Conservation (phyloP, 345 rosid genomes). For the Eucalyptus marginata region DNA sequence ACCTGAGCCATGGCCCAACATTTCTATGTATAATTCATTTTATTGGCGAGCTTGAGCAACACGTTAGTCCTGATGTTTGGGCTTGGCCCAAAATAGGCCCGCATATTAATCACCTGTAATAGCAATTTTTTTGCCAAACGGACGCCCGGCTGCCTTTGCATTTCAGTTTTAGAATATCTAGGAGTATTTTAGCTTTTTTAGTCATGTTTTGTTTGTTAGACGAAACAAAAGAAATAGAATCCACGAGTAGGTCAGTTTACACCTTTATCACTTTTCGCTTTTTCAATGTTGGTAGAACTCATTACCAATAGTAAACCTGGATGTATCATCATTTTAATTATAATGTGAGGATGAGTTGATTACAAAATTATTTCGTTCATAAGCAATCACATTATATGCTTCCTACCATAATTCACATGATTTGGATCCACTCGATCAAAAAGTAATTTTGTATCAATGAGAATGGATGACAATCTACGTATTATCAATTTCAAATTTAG, state of each 20-base stretch:
- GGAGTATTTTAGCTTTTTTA: not conserved
- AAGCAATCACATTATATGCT: not conserved
- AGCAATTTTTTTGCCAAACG: not conserved
- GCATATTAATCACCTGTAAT: not conserved
- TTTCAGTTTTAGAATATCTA: not conserved
- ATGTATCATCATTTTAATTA: no score
- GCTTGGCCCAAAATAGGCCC: not conserved
- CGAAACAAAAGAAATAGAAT: not conserved
- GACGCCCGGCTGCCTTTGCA: not conserved
- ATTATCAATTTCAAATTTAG: fast-evolving
- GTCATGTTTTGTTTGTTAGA: not conserved
- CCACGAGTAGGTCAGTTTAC: not conserved
- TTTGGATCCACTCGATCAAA: not conserved
- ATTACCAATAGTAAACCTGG: not conserved
- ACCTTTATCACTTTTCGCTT: not conserved
- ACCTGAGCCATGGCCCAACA: not conserved
- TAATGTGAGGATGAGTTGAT: fast-evolving
- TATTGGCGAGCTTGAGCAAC: not conserved
- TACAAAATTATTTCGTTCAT: not conserved
- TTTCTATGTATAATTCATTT: not conserved
- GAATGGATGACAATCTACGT: fast-evolving
- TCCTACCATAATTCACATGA: not conserved
- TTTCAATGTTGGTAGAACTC: fast-evolving
- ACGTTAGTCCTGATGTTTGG: not conserved
- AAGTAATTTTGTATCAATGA: not conserved